phyloP scores from a whole-genome alignment of 192 early-diverging fungal species.

The Coemansia aciculifera region DNA sequence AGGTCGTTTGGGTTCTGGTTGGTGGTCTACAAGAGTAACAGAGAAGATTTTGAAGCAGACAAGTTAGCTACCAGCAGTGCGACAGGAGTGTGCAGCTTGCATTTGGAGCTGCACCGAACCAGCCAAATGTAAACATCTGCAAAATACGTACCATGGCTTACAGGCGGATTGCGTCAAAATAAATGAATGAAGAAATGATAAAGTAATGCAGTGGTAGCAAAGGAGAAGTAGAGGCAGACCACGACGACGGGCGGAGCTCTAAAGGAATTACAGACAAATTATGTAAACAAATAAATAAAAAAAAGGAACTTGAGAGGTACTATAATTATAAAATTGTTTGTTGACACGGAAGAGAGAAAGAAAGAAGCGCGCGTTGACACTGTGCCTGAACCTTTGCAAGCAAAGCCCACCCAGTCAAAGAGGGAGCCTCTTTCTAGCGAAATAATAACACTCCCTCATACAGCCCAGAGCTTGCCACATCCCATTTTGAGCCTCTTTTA shows the following conservation, averaged over 20 bases:
- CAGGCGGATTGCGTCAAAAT: slow-evolving; percentile 1
- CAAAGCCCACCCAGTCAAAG: not conserved
- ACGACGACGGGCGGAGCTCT: slow-evolving; percentile 1
- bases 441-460: slow-evolving; percentile 6
- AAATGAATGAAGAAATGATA: not conserved
- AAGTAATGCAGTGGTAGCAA: not conserved
- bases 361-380: not conserved
- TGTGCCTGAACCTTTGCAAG: not conserved
- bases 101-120: not conserved
- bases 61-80: not conserved
- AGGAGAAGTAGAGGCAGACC: not conserved
- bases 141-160: not conserved
- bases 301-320: not conserved
- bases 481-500: not conserved
- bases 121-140: not conserved
- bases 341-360: slow-evolving; percentile 4
- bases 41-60: not conserved
- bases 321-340: slow-evolving; percentile 6
- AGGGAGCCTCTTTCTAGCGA: not conserved
- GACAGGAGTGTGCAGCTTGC: not conserved
- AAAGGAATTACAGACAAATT: slow-evolving; percentile 11
- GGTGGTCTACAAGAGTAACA: not conserved
- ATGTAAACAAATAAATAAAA: slow-evolving; percentile 4
- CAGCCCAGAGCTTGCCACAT: too few relatives aligned
- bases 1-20: slow-evolving; percentile 56